Base-by-base conservation (phyloP, 129 eudicot species). In the Pittosporum tobira region DNA sequence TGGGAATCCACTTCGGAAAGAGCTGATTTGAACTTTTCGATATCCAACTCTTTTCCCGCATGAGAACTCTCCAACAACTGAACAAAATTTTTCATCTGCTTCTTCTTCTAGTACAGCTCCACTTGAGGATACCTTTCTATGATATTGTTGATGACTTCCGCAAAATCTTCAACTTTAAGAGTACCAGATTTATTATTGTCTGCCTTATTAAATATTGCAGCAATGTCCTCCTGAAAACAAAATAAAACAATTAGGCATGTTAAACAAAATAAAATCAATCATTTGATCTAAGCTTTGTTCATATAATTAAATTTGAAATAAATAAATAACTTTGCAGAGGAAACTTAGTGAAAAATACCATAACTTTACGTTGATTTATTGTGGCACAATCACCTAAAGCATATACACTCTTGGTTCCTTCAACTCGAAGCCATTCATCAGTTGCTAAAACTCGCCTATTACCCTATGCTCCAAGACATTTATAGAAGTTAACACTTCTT, bases 381-480 rank as follows among this genome's bases (percentile, higher is more conserved):
- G 96, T 88, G 43, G 96, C 94, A 71, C 96, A 83, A 66, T 88
- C 96, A 62, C 96, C 96, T 16, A 88, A 75, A 40, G 94, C 96
- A 57, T 88, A 83, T 77, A 83, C 78, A 77, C 63, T 71, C 58
- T 78, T 72, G 37, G 66, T 51, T 29, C 86, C 85, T 65, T 88
- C 96, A 43, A 88, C 94, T 36, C 96, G 80, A 43, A 88, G 76
- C 96, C 96, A 88, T 72, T 88, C 96, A 68, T 88, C 96, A 29
- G 96, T 88, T 65, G 96, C 94, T 73, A 88, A 75, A 30, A 73
- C 96, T 18, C 96, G 96, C 63, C 96, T 84, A 57, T 81, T 80
- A 43, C 66, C 81, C 96, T 83, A 66, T 24, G 27, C 11, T 57
- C 19, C 12, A 51, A 51, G 67, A 43, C 37, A 47, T 51, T 11